Percentiles rank a stretch among this genome's conserved stretches.
Evolutionary conservation across 495 filamentous ascomycete genomes (phyloP).

Genomic region (Glonium stellatum): DNA sequence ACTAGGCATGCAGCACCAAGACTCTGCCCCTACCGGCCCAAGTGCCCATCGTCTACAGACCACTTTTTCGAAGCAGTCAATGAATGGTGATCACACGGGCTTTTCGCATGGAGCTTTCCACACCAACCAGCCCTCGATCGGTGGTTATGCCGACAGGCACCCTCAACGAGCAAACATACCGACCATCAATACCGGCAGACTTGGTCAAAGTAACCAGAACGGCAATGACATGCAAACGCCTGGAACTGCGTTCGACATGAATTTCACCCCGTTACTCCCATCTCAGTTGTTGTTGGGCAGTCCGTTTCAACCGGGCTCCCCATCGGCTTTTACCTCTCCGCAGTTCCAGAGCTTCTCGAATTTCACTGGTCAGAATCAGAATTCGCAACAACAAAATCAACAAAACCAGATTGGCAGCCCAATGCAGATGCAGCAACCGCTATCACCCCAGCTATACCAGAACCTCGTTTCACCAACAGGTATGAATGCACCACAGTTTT

Average conservation of each 20-base stretch:
- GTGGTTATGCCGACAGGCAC: slow-evolving; percentile 75
- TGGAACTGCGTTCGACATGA: slow-evolving; percentile 90
- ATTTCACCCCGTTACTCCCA: slow-evolving; percentile 91
- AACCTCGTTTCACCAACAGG: slow-evolving; percentile 69
- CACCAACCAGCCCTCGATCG: slow-evolving; percentile 61
- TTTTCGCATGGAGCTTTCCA: slow-evolving; percentile 88
- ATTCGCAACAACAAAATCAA: slow-evolving; percentile 50
- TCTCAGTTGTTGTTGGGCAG: slow-evolving; percentile 92
- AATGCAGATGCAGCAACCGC: slow-evolving; percentile 56
- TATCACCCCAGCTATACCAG: slow-evolving; percentile 71
- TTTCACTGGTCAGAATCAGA: slow-evolving; percentile 63
- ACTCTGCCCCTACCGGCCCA: slow-evolving; percentile 51
- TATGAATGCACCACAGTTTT: slow-evolving; percentile 61
- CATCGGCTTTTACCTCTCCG: slow-evolving; percentile 78
- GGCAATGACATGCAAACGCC: slow-evolving; percentile 74
- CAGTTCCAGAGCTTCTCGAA: slow-evolving; percentile 79
- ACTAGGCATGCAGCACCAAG: slow-evolving; percentile 81
- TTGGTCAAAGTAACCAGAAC: slow-evolving; percentile 48
- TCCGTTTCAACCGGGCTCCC: slow-evolving; percentile 92
- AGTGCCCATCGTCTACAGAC: slow-evolving; percentile 47
- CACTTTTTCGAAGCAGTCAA: slow-evolving; percentile 60
- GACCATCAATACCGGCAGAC: slow-evolving; percentile 74
- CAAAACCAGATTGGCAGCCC: slow-evolving; percentile 52
- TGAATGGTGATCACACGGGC: slow-evolving; percentile 67
- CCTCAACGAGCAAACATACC: slow-evolving; percentile 80